Evolutionary conservation across 495 filamentous ascomycete genomes (phyloP).

Genomic region (Glonium stellatum): DNA sequence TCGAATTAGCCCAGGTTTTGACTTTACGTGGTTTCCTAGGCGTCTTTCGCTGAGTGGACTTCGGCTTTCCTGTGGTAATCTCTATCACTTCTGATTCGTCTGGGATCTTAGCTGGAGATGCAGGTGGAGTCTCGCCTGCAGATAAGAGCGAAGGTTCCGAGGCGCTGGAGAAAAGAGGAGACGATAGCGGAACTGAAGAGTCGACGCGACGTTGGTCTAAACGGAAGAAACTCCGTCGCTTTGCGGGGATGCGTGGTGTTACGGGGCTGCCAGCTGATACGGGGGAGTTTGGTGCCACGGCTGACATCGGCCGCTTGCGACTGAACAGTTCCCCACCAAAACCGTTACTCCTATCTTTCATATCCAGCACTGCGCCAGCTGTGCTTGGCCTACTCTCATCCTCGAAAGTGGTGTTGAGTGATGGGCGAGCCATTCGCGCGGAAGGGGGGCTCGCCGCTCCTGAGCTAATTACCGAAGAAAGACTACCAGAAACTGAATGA

Average conservation of each 20-base stretch:
- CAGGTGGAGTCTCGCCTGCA: slow-evolving; percentile 14
- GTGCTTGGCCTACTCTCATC: slow-evolving; percentile 43
- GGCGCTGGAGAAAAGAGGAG: slow-evolving; percentile 5
- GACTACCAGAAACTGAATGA: slow-evolving; percentile 57
- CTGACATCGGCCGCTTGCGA: slow-evolving; percentile 31
- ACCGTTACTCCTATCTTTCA: slow-evolving; percentile 4
- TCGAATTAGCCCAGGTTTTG: slow-evolving; percentile 71
- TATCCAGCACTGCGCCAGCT: slow-evolving; percentile 46
- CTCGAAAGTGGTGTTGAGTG: slow-evolving; percentile 35
- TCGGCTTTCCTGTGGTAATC: slow-evolving; percentile 10
- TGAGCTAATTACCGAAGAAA: slow-evolving; percentile 54
- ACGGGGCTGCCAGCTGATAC: slow-evolving; percentile 16
- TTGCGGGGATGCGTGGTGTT: slow-evolving; percentile 22
- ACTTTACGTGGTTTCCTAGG: slow-evolving; percentile 71
- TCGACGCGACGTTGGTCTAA: slow-evolving; percentile 23
- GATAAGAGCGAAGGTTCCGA: slow-evolving; percentile 21
- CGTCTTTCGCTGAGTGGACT: slow-evolving; percentile 41
- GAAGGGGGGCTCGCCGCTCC: slow-evolving; percentile 34
- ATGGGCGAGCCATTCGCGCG: slow-evolving; percentile 25
- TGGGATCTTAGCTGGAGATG: slow-evolving; percentile 10
- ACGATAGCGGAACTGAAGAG: neutral
- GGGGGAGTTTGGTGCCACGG: slow-evolving; percentile 21
- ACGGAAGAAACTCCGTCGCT: slow-evolving; percentile 28
- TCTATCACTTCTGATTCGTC: slow-evolving; percentile 7
- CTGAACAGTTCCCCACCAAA: slow-evolving; percentile 25